Evolutionary conservation across 257 asterid genomes (phyloP), one percentile per base, ranked within the genome.

Genomic region (Ligustrum vulgare): DNA sequence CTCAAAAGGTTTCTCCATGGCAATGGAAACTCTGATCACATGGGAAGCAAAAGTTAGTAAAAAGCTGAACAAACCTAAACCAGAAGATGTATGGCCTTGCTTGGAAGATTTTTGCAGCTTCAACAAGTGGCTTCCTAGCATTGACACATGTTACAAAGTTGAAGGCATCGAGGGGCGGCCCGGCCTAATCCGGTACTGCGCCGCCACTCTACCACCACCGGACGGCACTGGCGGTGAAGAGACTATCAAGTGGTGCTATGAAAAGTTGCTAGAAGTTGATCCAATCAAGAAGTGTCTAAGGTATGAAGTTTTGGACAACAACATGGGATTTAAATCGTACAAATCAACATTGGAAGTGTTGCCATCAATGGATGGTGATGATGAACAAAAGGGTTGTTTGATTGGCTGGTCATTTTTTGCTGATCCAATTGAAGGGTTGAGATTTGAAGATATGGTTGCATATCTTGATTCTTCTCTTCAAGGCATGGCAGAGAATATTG

Each of bases 401-500:
- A 87, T 92, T 80, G 89, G 87, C 34, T 91, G 98, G 98, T 83
- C 90, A 2, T 86, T 91, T 73, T 67, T 71, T 37, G 87, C 90
- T 64, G 94, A 91, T 75, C 94, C 96, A 0, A 25, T 88, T 41
- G 88, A 87, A 32, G 94, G 94, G 4, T 64, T 85, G 82, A 86
- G 81, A 32, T 85, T 25, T 13, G 88, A 80, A 1, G 82, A 51
- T 47, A 54, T 91, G 69, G 73, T 72, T 5, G 45, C 65, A 67
- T 83, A 86, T 78, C 2, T 92, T 28, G 82, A 80, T n/a, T n/a
- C 47, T 0, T 32, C 80, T 23, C 80, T 90, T 43, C 86, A 82
- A 74, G 90, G 87, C 39, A 79, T 90, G 82, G 91, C 88, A 0
- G 69, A 78, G 71, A 90, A 84, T 28, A 77, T 92, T 47, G 86